Evolutionary conservation across 176 grass and related monocot genomes (phyloP).

Genomic region (Alopecurus myosuroides): DNA sequence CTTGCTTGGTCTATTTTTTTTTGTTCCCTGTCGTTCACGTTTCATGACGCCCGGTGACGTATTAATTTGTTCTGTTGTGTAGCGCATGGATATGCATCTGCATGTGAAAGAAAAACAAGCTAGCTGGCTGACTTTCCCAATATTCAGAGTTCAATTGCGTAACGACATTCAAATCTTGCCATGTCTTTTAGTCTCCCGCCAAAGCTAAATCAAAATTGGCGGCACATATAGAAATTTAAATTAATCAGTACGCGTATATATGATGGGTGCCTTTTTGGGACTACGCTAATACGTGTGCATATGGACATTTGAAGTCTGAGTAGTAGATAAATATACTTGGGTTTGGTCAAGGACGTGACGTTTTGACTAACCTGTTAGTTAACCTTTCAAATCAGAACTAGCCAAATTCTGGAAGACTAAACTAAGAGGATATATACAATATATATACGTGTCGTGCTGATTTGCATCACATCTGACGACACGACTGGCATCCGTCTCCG

Average conservation of each 20-base stretch:
- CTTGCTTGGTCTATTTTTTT: background rate
- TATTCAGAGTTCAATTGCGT: background rate
- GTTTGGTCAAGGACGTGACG: background rate
- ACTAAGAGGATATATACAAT: background rate
- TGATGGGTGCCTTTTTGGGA: background rate
- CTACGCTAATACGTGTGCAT: background rate
- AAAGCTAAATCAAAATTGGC: constrained; percentile 5
- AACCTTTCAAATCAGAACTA: background rate
- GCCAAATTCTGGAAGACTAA: background rate
- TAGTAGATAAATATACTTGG: background rate
- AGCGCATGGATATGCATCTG: background rate
- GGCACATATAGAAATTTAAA: background rate
- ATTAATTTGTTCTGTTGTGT: background rate
- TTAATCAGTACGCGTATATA: background rate
- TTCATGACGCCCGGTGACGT: background rate
- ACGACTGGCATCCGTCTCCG: background rate
- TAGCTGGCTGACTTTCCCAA: background rate
- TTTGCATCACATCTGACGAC: constrained; percentile 20
- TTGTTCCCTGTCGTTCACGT: background rate
- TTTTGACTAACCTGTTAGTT: constrained; percentile 21
- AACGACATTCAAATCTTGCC: background rate
- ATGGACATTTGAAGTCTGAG: background rate
- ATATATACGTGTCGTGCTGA: background rate
- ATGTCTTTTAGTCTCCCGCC: background rate
- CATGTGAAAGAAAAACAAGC: background rate